A percentile compares a stretch with the other conserved stretches of the same genome.
Evolutionary conservation across 371 early-diverging fungal species (phyloP).

Genomic region (Circinella umbellata): DNA sequence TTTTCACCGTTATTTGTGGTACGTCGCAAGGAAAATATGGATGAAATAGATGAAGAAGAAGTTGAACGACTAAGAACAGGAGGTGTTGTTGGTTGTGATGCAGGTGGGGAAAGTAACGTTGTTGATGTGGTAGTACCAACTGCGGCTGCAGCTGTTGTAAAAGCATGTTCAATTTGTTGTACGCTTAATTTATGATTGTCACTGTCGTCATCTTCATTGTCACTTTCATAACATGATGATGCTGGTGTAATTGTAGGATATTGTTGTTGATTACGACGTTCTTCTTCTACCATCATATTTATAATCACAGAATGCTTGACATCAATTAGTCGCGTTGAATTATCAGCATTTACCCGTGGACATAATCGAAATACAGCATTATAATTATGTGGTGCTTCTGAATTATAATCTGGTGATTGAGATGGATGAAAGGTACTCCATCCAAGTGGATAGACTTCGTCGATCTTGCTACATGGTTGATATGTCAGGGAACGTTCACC

Average conservation of each 20-base stretch:
- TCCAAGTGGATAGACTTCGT: conserved; percentile 34
- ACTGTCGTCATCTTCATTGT: conserved; percentile 13
- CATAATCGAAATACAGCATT: conserved; percentile 36
- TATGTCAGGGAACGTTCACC: conserved; percentile 23
- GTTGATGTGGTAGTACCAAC: not conserved
- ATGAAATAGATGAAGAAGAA: conserved; percentile 43
- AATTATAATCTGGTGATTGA: conserved; percentile 22
- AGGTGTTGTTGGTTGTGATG: conserved; percentile 27
- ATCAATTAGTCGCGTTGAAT: conserved; percentile 25
- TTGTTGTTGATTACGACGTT: conserved; percentile 4
- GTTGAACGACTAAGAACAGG: conserved; percentile 44
- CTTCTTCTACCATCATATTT: conserved; percentile 32
- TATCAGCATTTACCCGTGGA: conserved; percentile 40
- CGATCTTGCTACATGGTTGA: conserved; percentile 21
- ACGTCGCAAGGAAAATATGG: conserved; percentile 29
- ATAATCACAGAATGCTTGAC: conserved; percentile 32
- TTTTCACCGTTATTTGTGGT: not conserved
- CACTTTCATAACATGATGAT: not conserved
- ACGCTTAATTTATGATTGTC: conserved; percentile 8
- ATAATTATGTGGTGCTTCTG: conserved; percentile 27
- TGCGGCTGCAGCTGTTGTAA: not conserved
- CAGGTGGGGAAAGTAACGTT: conserved; percentile 19
- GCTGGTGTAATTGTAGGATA: not conserved
- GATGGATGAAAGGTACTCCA: conserved; percentile 33
- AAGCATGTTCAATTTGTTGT: conserved; percentile 15